Conservation (phyloP, 805 yeast species). For the Kazachstania kunashirensis region DNA sequence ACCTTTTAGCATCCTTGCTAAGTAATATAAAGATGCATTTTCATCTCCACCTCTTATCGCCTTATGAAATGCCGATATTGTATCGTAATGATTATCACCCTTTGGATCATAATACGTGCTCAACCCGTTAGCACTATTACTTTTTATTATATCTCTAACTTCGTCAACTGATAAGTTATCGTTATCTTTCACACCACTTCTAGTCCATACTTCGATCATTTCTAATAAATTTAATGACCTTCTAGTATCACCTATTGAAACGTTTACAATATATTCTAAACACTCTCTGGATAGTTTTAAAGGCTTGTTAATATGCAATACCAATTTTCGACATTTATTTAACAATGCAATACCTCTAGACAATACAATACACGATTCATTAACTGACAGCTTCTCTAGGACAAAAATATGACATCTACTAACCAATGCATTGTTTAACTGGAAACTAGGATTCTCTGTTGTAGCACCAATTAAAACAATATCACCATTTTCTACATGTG, state of each 20-base stretch:
- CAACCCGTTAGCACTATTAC: constrained; percentile 36
- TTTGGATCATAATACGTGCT: constrained; percentile 56
- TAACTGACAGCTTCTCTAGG: constrained; percentile 40
- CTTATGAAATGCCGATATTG: constrained; percentile 93
- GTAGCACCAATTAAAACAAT: constrained; percentile 90
- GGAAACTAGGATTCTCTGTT: constrained; percentile 85
- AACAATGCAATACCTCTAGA: constrained; percentile 48
- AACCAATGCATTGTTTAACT: constrained; percentile 69
- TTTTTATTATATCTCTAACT: constrained; percentile 36
- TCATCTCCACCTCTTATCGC: constrained; percentile 82
- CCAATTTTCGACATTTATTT: constrained; percentile 49
- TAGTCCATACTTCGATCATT: constrained; percentile 56
- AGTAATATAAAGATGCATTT: constrained; percentile 80
- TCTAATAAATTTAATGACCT: constrained; percentile 75
- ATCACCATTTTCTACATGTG: constrained; percentile 75
- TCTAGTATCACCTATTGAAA: constrained; percentile 85
- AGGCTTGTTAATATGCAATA: constrained; percentile 32
- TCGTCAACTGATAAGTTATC: constrained; percentile 15
- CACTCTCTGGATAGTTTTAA: constrained; percentile 48
- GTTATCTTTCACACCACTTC: constrained; percentile 32
- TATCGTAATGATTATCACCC: constrained; percentile 91
- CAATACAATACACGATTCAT: constrained; percentile 46
- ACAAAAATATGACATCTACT: constrained; percentile 79
- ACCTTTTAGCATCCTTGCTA: constrained; percentile 77
- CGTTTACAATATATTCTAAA: constrained; percentile 55